A percentile compares a stretch with the other conserved stretches of the same genome.
phyloP scores from a whole-genome alignment of 192 early-diverging fungal species.

The Funneliformis mosseae region DNA sequence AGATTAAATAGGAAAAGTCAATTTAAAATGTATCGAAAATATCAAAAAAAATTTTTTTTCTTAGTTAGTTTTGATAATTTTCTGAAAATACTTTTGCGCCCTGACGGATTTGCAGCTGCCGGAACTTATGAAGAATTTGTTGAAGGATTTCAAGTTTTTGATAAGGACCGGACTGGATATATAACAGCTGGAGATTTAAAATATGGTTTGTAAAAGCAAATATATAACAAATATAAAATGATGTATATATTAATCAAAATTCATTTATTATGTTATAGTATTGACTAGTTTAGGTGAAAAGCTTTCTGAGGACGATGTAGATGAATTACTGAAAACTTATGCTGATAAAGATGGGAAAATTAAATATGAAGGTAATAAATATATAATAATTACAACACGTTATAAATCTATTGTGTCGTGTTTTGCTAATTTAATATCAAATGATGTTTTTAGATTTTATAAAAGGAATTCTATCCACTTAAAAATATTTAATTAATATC shows the following conservation, averaged over 20 bases:
- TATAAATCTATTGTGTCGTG: too few species aligned
- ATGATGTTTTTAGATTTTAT: not conserved
- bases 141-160: slow-evolving; percentile 87
- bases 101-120: slow-evolving; percentile 70
- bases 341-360: slow-evolving; percentile 79
- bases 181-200: slow-evolving; percentile 78
- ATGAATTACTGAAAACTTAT: slow-evolving; percentile 77
- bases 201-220: slow-evolving; percentile 66
- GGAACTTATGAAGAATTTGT: slow-evolving; percentile 79
- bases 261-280: slow-evolving; percentile 45
- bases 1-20: too few species aligned
- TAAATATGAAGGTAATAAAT: slow-evolving; percentile 81
- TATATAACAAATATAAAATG: slow-evolving; percentile 10
- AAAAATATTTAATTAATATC: not conserved
- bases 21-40: too few species aligned
- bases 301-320: slow-evolving; percentile 73
- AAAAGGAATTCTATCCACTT: not conserved
- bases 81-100: slow-evolving; percentile 69
- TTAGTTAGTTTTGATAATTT: slow-evolving; percentile 69
- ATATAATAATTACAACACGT: too few species aligned
- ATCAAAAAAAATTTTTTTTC: not conserved
- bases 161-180: slow-evolving; percentile 76
- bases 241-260: not conserved
- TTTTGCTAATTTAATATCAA: not conserved
- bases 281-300: slow-evolving; percentile 84